Evolutionary conservation across 1,284 basidiomycete species (phyloP).

Genomic region (Marasmius tenuissimus): DNA sequence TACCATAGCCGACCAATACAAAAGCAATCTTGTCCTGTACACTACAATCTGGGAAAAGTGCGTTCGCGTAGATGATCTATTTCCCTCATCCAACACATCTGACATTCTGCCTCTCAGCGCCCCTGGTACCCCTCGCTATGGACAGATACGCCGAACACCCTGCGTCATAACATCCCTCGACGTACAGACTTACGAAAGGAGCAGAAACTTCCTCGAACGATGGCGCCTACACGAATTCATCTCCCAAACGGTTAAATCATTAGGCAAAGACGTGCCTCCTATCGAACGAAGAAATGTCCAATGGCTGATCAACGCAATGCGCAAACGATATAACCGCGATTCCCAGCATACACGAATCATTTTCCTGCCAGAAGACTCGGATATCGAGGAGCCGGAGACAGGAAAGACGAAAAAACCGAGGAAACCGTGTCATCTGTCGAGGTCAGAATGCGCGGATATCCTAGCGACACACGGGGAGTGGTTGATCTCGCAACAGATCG

Average conservation of each 20-base stretch:
- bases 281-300: not conserved
- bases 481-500: not conserved
- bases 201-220: not conserved
- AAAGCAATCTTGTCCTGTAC: not conserved
- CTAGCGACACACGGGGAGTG: not conserved
- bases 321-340: not conserved
- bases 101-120: too few species aligned
- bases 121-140: too few species aligned
- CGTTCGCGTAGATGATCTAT: too few species aligned
- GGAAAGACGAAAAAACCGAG: not conserved
- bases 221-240: not conserved
- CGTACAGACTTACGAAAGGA: not conserved
- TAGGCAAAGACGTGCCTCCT: not conserved
- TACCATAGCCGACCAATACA: not conserved
- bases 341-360: not conserved
- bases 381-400: not conserved
- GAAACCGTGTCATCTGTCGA: not conserved
- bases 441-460: not conserved
- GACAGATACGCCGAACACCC: not conserved
- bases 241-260: not conserved
- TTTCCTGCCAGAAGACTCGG: not conserved
- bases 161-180: not conserved
- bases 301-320: not conserved
- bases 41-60: not conserved
- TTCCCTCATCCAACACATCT: too few species aligned